A percentile compares a stretch with the other conserved stretches of the same genome.
Conservation (phyloP, 768 basidiomycete species). For the Phylloporus rhodoxanthus region DNA sequence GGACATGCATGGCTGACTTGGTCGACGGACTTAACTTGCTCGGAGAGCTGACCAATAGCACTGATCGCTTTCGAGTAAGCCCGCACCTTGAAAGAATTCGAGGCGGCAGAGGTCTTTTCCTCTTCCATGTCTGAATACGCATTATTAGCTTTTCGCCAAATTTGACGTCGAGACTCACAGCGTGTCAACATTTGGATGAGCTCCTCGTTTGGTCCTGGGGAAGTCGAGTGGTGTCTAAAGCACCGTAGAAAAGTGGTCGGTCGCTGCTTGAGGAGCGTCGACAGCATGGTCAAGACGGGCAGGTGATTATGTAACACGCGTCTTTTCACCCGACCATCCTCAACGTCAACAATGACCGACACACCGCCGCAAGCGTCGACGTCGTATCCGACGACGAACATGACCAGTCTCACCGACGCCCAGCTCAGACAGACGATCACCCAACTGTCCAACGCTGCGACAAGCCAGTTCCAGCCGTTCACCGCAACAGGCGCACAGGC, state of each 20-base stretch:
- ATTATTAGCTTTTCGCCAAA: neutral
- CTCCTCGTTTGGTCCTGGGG: conserved; percentile 31
- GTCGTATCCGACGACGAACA: conserved; percentile 31
- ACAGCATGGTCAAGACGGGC: conserved; percentile 14
- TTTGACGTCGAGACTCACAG: conserved; percentile 29
- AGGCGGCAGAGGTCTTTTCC: conserved; percentile 32
- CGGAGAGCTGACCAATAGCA: conserved; percentile 34
- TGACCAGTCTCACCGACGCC: conserved; percentile 49
- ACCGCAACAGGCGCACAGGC: conserved; percentile 27
- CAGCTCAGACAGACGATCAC: conserved; percentile 60
- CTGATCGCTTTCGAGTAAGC: conserved; percentile 47
- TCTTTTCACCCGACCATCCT: conserved; percentile 1
- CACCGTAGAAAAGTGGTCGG: neutral
- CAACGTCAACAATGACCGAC: conserved; percentile 27
- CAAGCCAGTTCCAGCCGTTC: conserved; percentile 33
- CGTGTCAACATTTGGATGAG: conserved; percentile 37
- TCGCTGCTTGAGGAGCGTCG: conserved; percentile 9
- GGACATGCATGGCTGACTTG: conserved; percentile 32
- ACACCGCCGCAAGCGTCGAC: conserved; percentile 24
- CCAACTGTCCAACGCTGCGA: conserved; percentile 41
- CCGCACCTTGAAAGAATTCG: conserved; percentile 46
- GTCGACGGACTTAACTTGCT: conserved; percentile 39
- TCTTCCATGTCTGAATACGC: conserved; percentile 34
- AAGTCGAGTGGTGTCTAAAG: conserved; percentile 15
- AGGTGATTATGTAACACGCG: conserved; percentile 25